Conservation (phyloP, 2,329 filamentous ascomycete genomes). For the Aspergillus fischeri region DNA sequence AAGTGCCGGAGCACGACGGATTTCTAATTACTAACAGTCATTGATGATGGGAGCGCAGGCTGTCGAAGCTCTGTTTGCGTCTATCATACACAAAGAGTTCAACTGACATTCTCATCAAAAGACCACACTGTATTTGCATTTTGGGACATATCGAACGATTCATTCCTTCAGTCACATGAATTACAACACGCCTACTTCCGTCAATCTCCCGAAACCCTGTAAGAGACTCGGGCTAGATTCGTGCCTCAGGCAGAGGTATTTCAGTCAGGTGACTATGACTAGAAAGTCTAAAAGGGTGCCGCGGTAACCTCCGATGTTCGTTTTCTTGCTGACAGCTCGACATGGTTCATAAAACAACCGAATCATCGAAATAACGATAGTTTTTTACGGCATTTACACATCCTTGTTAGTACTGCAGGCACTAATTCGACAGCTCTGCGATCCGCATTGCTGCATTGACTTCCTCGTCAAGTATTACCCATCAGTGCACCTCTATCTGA, state of each 20-base stretch:
- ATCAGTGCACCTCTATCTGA: neutral
- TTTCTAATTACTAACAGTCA: no score
- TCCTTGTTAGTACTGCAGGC: neutral
- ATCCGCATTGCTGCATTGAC: neutral
- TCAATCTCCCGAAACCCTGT: no score
- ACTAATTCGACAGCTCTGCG: neutral
- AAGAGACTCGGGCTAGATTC: neutral
- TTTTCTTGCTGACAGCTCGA: neutral
- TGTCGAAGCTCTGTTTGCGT: neutral
- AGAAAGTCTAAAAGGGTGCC: neutral
- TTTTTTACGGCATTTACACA: neutral
- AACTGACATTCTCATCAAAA: neutral
- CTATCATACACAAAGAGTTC: neutral
- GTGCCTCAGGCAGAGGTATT: neutral
- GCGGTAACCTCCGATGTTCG: no score
- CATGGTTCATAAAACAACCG: no score
- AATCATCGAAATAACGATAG: no score
- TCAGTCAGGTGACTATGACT: neutral
- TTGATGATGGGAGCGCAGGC: no score
- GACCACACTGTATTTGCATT: neutral
- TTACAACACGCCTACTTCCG: neutral
- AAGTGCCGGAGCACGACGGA: no score
- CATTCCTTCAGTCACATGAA: neutral
- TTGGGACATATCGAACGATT: neutral
- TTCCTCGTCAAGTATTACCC: neutral